A percentile compares a stretch with the other conserved stretches of the same genome.
Evolutionary conservation across 2,329 filamentous ascomycete genomes (phyloP).

Genomic region (Colletotrichum godetiae): DNA sequence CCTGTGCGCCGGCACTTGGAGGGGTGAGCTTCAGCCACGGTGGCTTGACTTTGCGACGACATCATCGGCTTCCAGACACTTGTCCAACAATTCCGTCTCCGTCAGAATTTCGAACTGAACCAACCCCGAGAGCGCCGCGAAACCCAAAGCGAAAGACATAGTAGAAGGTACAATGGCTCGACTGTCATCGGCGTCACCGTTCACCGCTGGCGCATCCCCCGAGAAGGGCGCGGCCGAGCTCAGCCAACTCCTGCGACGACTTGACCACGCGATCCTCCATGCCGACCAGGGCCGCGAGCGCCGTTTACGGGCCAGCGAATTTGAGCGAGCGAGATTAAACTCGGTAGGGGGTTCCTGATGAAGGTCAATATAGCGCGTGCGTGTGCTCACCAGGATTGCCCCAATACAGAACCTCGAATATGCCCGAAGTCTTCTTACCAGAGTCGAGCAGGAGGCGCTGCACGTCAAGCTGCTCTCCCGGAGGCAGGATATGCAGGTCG

Average conservation of each 20-base stretch:
- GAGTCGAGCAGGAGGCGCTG: constrained; percentile 76
- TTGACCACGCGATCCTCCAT: constrained; percentile 74
- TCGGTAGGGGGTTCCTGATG: constrained; percentile 46
- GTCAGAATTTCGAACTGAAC: not conserved
- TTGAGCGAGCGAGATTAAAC: constrained; percentile 65
- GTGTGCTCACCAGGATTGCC: not conserved
- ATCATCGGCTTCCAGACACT: constrained; percentile 31
- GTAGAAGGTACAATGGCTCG: constrained; percentile 22
- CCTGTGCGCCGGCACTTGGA: constrained; percentile 17
- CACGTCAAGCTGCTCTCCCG: constrained; percentile 68
- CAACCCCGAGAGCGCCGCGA: not conserved
- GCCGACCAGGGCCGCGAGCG: constrained; percentile 69
- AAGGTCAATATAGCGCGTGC: no score
- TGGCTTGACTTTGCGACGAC: constrained; percentile 35
- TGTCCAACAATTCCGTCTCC: constrained; percentile 5
- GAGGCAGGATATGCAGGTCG: constrained; percentile 70
- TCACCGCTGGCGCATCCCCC: constrained; percentile 32
- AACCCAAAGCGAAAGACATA: not conserved
- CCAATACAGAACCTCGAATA: constrained; percentile 74
- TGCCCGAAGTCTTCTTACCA: constrained; percentile 75
- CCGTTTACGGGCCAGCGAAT: constrained; percentile 69
- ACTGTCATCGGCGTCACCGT: constrained; percentile 18
- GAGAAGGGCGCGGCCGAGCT: constrained; percentile 60
- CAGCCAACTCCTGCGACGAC: constrained; percentile 71
- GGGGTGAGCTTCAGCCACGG: constrained; percentile 37